A percentile compares a stretch with the other conserved stretches of the same genome.
These are phyloP conservation scores for Sparassis latifolia DNA, from an alignment of 1,284 basidiomycete genomes.

Conservation along the genomic window DNA sequence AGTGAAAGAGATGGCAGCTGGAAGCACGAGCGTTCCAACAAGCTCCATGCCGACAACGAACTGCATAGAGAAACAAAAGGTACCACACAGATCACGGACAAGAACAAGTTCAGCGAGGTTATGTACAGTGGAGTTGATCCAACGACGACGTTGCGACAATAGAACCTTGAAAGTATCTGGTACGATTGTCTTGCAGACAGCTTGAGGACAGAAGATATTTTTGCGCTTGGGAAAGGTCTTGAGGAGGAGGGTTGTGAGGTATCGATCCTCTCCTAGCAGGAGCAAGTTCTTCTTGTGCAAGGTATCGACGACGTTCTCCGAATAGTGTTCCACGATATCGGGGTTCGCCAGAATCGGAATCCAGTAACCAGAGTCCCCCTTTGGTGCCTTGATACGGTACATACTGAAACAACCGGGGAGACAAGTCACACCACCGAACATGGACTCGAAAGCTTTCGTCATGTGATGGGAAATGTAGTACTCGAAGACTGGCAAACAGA, in stretches of 20 bases:
- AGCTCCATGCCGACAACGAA: constrained; percentile 98
- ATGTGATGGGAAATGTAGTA: constrained; percentile 99
- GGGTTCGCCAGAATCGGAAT: constrained; percentile 97
- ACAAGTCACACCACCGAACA: constrained; percentile 99
- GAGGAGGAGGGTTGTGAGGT: constrained; percentile 91
- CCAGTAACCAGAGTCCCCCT: constrained; percentile 92
- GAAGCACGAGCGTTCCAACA: constrained; percentile 91
- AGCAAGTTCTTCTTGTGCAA: constrained; percentile 99
- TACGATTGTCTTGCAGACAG: constrained; percentile 96
- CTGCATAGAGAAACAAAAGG: constrained; percentile 97
- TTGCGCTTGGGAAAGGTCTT: constrained; percentile 99
- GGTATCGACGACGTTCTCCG: constrained; percentile 95
- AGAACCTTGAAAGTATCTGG: constrained; percentile 94
- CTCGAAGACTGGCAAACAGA: constrained; percentile 73
- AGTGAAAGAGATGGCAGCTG: constrained; percentile 97
- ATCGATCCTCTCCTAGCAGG: constrained; percentile 97
- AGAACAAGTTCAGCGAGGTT: constrained; percentile 92
- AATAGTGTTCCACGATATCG: constrained; percentile 96
- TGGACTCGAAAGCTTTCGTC: constrained; percentile 98
- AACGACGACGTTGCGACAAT: constrained; percentile 93
- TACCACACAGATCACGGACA: constrained; percentile 92
- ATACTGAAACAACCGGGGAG: constrained; percentile 98
- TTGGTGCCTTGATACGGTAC: constrained; percentile 98
- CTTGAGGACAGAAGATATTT: constrained; percentile 98
- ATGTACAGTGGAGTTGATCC: constrained; percentile 99